Conservation (phyloP, 345 rosid species). For the Salix koriyanagi region DNA sequence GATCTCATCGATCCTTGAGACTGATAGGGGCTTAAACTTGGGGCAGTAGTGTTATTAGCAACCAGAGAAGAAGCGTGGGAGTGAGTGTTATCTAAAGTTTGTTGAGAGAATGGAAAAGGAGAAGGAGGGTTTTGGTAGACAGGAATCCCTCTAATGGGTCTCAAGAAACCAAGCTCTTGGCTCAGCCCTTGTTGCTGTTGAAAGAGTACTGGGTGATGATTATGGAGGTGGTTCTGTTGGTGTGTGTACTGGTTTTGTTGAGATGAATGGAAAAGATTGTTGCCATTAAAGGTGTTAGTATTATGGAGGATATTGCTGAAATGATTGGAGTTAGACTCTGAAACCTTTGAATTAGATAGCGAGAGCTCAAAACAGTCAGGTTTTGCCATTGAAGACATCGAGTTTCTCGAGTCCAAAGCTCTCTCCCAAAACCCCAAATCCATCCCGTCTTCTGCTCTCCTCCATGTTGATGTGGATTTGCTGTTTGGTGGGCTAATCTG, state of each 20-base stretch:
- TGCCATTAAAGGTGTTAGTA: constrained; percentile 26
- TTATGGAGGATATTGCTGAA: constrained; percentile 28
- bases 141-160: constrained; percentile 90
- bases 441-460: constrained; percentile 49
- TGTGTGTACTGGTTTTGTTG: constrained; percentile 33
- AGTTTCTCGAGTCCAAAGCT: constrained; percentile 49
- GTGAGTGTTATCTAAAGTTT: constrained; percentile 18
- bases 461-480: constrained; percentile 62
- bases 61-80: constrained; percentile 30
- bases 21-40: constrained; percentile 39
- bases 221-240: constrained; percentile 14
- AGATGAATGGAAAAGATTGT: constrained; percentile 31
- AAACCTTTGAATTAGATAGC: constrained; percentile 50
- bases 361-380: constrained; percentile 56
- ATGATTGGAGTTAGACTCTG: constrained; percentile 38
- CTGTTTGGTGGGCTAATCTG: constrained; percentile 71
- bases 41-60: constrained; percentile 16
- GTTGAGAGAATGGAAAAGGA: constrained; percentile 43
- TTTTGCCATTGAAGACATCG: constrained; percentile 50
- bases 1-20: constrained; percentile 60
- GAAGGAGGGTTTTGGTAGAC: constrained; percentile 57
- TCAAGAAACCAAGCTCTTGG: constrained; percentile 65
- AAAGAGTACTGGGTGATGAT: constrained; percentile 23
- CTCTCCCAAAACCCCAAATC: constrained; percentile 57
- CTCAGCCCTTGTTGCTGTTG: constrained; percentile 35